These are phyloP conservation scores for Carex pumila DNA, from an alignment of 176 grass and related monocot genomes.

Conservation along the genomic window DNA sequence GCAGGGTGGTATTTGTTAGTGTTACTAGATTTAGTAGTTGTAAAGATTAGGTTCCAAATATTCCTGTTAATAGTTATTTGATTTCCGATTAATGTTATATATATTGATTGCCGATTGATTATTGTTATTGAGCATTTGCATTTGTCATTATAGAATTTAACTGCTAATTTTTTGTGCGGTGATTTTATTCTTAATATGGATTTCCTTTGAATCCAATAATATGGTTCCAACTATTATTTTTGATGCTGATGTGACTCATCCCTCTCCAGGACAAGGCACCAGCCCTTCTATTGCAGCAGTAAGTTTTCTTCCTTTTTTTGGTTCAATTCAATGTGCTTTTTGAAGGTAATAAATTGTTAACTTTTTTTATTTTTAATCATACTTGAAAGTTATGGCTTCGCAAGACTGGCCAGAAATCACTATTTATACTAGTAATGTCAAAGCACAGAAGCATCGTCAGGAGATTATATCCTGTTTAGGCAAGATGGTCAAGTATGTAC, in stretches of 20 bases:
- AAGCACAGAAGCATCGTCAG: constrained; percentile 61
- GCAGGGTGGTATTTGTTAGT: too few relatives aligned
- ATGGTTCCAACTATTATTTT: constrained; percentile 50
- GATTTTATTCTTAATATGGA: too few relatives aligned
- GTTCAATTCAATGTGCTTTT: background rate
- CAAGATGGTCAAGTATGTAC: constrained; percentile 57
- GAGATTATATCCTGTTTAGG: constrained; percentile 55
- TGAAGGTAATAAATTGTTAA: background rate
- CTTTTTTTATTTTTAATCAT: background rate
- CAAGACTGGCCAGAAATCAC: constrained; percentile 78
- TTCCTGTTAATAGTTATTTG: too few relatives aligned
- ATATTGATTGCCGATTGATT: too few relatives aligned
- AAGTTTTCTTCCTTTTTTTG: background rate
- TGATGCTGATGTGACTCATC: constrained; percentile 53
- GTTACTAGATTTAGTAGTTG: too few relatives aligned
- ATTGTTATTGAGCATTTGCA: too few relatives aligned
- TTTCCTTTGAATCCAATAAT: too few relatives aligned
- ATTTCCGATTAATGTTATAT: too few relatives aligned
- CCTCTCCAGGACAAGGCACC: constrained; percentile 40
- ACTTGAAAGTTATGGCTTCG: constrained; percentile 56
- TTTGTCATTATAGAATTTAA: too few relatives aligned
- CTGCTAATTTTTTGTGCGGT: too few relatives aligned
- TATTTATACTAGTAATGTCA: constrained; percentile 53
- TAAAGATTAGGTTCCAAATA: too few relatives aligned
- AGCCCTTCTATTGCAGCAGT: constrained; percentile 62